Conservation (phyloP, 1,284 basidiomycete species). For the Tilletia walkeri region DNA sequence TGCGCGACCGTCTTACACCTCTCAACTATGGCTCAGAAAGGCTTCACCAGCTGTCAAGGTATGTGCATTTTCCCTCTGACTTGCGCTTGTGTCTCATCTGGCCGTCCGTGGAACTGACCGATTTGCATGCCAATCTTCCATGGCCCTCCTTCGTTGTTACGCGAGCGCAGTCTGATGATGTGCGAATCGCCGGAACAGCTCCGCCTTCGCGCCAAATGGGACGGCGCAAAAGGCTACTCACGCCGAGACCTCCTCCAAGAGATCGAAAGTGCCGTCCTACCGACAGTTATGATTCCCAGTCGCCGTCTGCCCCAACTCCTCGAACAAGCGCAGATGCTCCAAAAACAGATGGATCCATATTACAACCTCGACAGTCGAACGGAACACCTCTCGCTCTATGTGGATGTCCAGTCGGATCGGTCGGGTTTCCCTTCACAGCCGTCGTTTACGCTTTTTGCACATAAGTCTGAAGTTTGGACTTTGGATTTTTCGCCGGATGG, state of each 20-base stretch:
- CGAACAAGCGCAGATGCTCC: slow-evolving; percentile 77
- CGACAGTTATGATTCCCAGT: slow-evolving; percentile 86
- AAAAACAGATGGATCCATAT: slow-evolving; percentile 58
- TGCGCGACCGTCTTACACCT: slow-evolving; percentile 82
- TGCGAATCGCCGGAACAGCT: slow-evolving; percentile 68
- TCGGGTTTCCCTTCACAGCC: slow-evolving; percentile 75
- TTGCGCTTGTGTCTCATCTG: too few relatives aligned
- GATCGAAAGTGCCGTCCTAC: slow-evolving; percentile 77
- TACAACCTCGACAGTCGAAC: slow-evolving; percentile 53
- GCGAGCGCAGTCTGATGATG: slow-evolving; percentile 37
- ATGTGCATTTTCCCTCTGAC: background rate
- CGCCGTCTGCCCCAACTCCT: slow-evolving; percentile 80
- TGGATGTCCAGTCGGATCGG: slow-evolving; percentile 78
- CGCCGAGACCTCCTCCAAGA: slow-evolving; percentile 72
- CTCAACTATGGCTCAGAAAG: slow-evolving; percentile 39
- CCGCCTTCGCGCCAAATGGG: slow-evolving; percentile 78
- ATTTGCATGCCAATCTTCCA: slow-evolving; percentile 79
- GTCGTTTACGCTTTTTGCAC: slow-evolving; percentile 69
- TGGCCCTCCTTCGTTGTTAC: slow-evolving; percentile 30
- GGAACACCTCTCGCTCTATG: slow-evolving; percentile 72
- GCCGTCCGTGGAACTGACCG: background rate
- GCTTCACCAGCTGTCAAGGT: slow-evolving; percentile 40
- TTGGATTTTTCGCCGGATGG: slow-evolving; percentile 92
- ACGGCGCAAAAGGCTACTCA: slow-evolving; percentile 78
- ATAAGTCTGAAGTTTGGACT: slow-evolving; percentile 92